These are phyloP conservation scores for Volvox africanus DNA, from an alignment of 139 green algal genomes.

Conservation along the genomic window DNA sequence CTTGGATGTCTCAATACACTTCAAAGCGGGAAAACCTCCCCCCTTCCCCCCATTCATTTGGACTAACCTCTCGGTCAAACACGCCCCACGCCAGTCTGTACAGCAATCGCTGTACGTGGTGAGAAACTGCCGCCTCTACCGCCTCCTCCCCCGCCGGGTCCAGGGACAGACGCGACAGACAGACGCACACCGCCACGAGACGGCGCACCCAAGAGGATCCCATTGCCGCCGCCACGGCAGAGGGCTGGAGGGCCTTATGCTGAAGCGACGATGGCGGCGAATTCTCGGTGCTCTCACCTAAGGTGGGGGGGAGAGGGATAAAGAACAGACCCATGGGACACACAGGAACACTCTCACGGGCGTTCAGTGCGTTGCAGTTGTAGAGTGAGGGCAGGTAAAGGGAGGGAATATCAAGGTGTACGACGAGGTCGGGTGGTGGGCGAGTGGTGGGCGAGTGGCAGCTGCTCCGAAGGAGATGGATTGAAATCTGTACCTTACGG, in stretches of 20 bases:
- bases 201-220: neutral
- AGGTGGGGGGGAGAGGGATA: neutral
- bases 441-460: too few relatives aligned
- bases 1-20: too few relatives aligned
- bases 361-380: too few relatives aligned
- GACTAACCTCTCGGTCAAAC: slow-evolving; percentile 47
- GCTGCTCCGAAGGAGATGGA: too few relatives aligned
- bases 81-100: slow-evolving; percentile 40
- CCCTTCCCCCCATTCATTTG: neutral
- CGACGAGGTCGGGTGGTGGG: too few relatives aligned
- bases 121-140: slow-evolving; percentile 62
- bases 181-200: slow-evolving; percentile 32
- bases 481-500: too few relatives aligned
- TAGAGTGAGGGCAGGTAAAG: too few relatives aligned
- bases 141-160: slow-evolving; percentile 67
- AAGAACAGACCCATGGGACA: too few relatives aligned
- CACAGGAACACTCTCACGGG: neutral
- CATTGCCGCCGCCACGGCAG: slow-evolving; percentile 20
- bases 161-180: slow-evolving; percentile 55
- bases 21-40: too few relatives aligned
- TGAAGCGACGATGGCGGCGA: neutral
- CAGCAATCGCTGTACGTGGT: slow-evolving; percentile 52
- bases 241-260: neutral
- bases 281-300: slow-evolving; percentile 3
- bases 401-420: too few relatives aligned